Evolutionary conservation across 352 stramenopile species (phyloP).

Genomic region (Globisporangium takayamanum): DNA sequence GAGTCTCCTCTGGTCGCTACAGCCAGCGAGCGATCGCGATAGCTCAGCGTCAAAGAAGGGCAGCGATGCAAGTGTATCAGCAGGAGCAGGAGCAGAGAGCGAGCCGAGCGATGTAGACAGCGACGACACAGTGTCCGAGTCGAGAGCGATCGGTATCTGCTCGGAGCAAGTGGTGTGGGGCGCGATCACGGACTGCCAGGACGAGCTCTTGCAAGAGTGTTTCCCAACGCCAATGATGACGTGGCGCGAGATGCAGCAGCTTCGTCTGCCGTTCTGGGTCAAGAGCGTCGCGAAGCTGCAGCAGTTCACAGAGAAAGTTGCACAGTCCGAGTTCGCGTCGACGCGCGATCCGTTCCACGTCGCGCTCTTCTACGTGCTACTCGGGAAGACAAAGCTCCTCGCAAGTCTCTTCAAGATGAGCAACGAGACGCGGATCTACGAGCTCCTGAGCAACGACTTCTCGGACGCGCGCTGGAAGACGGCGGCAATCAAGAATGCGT

Average conservation of each 20-base stretch:
- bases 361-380: constrained; percentile 79
- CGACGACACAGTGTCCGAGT: not conserved
- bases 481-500: constrained; percentile 88
- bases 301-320: constrained; percentile 63
- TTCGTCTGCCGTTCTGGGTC: constrained; percentile 77
- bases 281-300: constrained; percentile 45
- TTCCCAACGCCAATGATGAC: constrained; percentile 39
- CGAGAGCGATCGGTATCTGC: constrained; percentile 34
- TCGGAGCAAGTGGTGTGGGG: constrained; percentile 78
- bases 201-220: constrained; percentile 67
- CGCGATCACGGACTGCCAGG: constrained; percentile 56
- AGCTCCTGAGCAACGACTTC: constrained; percentile 83
- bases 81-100: not conserved
- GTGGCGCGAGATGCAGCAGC: constrained; percentile 59
- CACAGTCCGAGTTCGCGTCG: constrained; percentile 68
- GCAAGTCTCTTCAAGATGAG: constrained; percentile 81
- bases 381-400: constrained; percentile 79
- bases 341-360: constrained; percentile 78
- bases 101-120: constrained; percentile 2
- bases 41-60: not conserved
- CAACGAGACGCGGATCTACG: constrained; percentile 69
- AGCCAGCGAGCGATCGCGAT: constrained; percentile 9
- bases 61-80: not conserved
- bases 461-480: constrained; percentile 76
- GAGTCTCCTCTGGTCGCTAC: constrained; percentile 59